phyloP scores from a whole-genome alignment of 2,329 filamentous ascomycete genomes.

The Ophiocordyceps sinensis region DNA sequence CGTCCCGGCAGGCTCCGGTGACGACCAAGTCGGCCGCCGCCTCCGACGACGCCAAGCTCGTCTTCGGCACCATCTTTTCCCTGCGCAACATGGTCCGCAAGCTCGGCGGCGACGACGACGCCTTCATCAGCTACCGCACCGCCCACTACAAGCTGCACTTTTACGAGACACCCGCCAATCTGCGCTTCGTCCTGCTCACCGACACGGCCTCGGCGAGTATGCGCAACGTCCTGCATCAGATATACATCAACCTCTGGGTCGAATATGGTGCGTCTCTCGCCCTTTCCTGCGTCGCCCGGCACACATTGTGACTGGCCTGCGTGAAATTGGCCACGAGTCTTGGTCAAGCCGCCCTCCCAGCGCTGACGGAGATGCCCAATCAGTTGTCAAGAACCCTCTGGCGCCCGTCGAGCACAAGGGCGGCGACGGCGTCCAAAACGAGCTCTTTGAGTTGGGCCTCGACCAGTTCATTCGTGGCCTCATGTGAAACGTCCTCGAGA shows the following conservation, averaged over 20 bases:
- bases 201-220: slow-evolving; percentile 82
- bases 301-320: too few species aligned
- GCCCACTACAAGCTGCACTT: slow-evolving; percentile 96
- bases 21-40: slow-evolving; percentile 13
- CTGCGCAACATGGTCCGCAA: slow-evolving; percentile 94
- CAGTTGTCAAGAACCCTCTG: slow-evolving; percentile 58
- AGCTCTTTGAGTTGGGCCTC: slow-evolving; percentile 56
- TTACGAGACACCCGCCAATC: slow-evolving; percentile 92
- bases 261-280: slow-evolving; percentile 57
- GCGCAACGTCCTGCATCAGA: slow-evolving; percentile 89
- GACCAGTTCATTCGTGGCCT: slow-evolving; percentile 63
- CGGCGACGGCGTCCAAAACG: slow-evolving; percentile 55
- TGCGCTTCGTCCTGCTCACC: slow-evolving; percentile 94
- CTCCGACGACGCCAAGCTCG: slow-evolving; percentile 83
- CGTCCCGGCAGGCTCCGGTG: slow-evolving; percentile 6
- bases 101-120: slow-evolving; percentile 84
- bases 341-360: not conserved
- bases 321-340: too few species aligned
- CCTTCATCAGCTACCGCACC: slow-evolving; percentile 87
- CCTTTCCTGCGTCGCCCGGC: too few species aligned
- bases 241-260: slow-evolving; percentile 95
- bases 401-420: slow-evolving; percentile 54
- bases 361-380: not conserved
- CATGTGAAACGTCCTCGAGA: slow-evolving; percentile 25
- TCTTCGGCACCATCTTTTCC: slow-evolving; percentile 94